Evolutionary conservation across 1,284 basidiomycete genomes (phyloP), one percentile per base, ranked within the genome.

Genomic region (Cryptococcus wingfieldii): DNA sequence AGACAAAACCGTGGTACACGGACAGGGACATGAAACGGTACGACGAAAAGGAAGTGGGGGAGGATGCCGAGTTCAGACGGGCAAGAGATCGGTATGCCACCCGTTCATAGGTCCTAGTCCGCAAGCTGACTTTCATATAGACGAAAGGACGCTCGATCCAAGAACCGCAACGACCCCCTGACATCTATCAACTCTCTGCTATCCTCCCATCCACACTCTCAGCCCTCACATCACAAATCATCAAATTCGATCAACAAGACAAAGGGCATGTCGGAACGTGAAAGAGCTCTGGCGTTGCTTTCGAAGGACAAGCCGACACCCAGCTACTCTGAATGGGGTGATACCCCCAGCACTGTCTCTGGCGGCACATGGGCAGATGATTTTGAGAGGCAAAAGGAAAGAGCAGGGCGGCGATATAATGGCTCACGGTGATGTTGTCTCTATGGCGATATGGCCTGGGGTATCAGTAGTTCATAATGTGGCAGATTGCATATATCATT

Each of bases 1-100:
- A 78, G 62, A 76, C 74, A 3, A 74, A 74, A 55, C 76, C 77
- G 5, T 78, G 77, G 77, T 78, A 77, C 52, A 65, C 70, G 3
- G 72, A 78, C 57, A 59, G 59, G 14, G 69, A 74, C 7, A 58
- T 78, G 37, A 67, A 67, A 51, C 64, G 68, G 12, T 63, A 67
- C 19, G 75, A 77, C 34, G 75, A 78, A 37, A 66, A 61, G 38
- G 74, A 72, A 42, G 61, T 61, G 8, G 72, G 71, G 3, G 72
- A 77, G 38, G 66, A 72, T 37, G 71, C 71, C 0, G 64, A 69
- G 45, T 60, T 63, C n/a, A 56, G 71, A 7, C 55, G 75, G n/a
- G 74, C 65, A 31, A 63, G 70, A 23, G 65, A 72, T 23, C 61
- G 55, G 74, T 74, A 54, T 48, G 72, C 68, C 6, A 6, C 38